phyloP scores from a whole-genome alignment of 2,329 filamentous ascomycete genomes.

The Cordyceps tenuipes region DNA sequence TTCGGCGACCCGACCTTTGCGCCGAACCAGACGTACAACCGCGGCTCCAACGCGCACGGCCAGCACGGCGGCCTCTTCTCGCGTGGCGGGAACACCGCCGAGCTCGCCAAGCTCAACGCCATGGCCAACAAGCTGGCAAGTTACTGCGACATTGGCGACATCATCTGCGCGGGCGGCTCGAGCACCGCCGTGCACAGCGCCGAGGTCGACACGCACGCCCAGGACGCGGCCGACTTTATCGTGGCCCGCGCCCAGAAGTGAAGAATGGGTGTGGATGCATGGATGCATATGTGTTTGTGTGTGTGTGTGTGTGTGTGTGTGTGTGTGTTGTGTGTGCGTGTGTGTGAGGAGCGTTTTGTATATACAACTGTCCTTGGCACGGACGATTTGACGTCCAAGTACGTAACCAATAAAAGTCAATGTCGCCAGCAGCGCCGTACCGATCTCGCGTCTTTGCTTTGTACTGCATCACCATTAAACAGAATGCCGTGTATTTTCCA shows the following conservation, averaged over 20 bases:
- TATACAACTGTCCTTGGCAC: not conserved
- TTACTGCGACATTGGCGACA: conserved; percentile 11
- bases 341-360: not conserved
- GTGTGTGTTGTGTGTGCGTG: not conserved
- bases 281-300: too few relatives aligned
- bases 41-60: conserved; percentile 10
- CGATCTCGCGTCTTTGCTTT: not conserved
- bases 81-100: conserved; percentile 6
- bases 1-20: conserved; percentile 14
- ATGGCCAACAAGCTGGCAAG: conserved; percentile 6
- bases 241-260: not conserved
- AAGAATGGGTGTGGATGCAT: too few relatives aligned
- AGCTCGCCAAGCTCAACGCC: conserved; percentile 11
- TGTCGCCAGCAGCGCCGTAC: not conserved
- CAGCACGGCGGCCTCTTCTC: conserved; percentile 8
- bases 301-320: not conserved
- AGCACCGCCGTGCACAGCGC: conserved; percentile 11
- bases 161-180: conserved; percentile 7
- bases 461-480: not conserved
- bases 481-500: conserved; percentile 4
- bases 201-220: conserved; percentile 8
- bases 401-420: not conserved
- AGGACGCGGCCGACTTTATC: conserved; percentile 14
- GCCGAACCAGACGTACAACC: conserved; percentile 11
- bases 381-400: not conserved